phyloP scores from a whole-genome alignment of 2,329 filamentous ascomycete species.

The Alternaria novae-zelandiae region DNA sequence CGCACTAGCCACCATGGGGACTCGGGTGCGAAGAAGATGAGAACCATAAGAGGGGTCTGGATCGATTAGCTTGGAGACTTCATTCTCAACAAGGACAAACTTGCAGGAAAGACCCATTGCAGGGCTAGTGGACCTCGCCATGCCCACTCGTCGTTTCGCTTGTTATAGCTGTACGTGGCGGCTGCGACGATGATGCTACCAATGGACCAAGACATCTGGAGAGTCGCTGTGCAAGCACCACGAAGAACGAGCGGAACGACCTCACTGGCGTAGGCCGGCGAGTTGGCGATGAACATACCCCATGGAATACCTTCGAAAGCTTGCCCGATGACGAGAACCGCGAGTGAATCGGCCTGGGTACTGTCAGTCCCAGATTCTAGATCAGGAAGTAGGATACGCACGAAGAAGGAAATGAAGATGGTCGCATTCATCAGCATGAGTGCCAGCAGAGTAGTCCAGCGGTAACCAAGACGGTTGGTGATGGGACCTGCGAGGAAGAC shows the following conservation, averaged over 20 bases:
- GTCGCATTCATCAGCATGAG: constrained; percentile 64
- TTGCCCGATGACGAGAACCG: constrained; percentile 60
- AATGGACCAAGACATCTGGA: constrained; percentile 70
- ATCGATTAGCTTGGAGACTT: too few relatives aligned
- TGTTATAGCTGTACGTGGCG: constrained; percentile 61
- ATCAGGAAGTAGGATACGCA: not conserved
- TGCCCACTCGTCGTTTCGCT: constrained; percentile 28
- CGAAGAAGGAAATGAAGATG: constrained; percentile 66
- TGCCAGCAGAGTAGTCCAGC: constrained; percentile 60
- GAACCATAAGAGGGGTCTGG: constrained; percentile 48
- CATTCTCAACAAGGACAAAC: too few relatives aligned
- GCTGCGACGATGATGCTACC: constrained; percentile 66
- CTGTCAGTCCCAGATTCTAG: not conserved
- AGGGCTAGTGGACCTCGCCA: constrained; percentile 34
- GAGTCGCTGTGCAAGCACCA: constrained; percentile 64
- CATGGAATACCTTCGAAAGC: constrained; percentile 67
- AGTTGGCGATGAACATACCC: constrained; percentile 69
- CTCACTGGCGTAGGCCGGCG: constrained; percentile 66
- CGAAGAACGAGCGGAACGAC: constrained; percentile 65
- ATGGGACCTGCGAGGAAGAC: constrained; percentile 66
- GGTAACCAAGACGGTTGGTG: constrained; percentile 64
- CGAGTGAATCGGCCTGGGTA: constrained; percentile 49
- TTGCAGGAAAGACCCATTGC: constrained; percentile 53
- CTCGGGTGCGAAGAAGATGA: constrained; percentile 55
- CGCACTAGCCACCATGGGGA: constrained; percentile 50